These are phyloP conservation scores for Castanopsis chinensis DNA, from an alignment of 306 rosid species.

Conservation along the genomic window DNA sequence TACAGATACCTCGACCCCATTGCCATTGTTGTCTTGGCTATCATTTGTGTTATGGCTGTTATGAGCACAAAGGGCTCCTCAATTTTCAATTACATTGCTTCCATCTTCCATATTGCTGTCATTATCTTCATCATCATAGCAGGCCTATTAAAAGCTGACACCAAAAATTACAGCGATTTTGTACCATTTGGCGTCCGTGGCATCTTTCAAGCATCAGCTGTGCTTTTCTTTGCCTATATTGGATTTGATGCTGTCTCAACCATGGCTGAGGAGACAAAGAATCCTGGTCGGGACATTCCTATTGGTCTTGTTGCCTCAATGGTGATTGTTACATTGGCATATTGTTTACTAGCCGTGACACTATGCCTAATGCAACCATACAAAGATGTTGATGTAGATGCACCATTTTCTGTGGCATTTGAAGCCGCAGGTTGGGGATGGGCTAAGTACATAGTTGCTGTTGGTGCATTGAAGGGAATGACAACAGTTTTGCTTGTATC, in stretches of 20 bases:
- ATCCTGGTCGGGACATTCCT: constrained; percentile 76
- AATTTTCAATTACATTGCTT: constrained; percentile 69
- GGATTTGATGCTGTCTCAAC: constrained; percentile 87
- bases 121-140: constrained; percentile 69
- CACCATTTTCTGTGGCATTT: constrained; percentile 69
- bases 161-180: constrained; percentile 43
- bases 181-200: constrained; percentile 45
- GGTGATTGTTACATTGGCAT: constrained; percentile 39
- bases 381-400: constrained; percentile 15
- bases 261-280: constrained; percentile 86
- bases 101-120: constrained; percentile 53
- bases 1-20: constrained; percentile 69
- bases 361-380: constrained; percentile 69
- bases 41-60: constrained; percentile 48
- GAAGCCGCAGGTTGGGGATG: constrained; percentile 64
- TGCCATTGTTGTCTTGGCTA: constrained; percentile 43
- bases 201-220: constrained; percentile 61
- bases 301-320: constrained; percentile 82
- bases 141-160: constrained; percentile 62
- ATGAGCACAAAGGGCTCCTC: constrained; percentile 84
- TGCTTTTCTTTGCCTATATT: constrained; percentile 76
- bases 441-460: constrained; percentile 83
- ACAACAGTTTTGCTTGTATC: constrained; percentile 67
- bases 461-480: constrained; percentile 85
- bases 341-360: constrained; percentile 62